Evolutionary conservation across 2,329 filamentous ascomycete species (phyloP).

Genomic region (Gremmenia infestans): DNA sequence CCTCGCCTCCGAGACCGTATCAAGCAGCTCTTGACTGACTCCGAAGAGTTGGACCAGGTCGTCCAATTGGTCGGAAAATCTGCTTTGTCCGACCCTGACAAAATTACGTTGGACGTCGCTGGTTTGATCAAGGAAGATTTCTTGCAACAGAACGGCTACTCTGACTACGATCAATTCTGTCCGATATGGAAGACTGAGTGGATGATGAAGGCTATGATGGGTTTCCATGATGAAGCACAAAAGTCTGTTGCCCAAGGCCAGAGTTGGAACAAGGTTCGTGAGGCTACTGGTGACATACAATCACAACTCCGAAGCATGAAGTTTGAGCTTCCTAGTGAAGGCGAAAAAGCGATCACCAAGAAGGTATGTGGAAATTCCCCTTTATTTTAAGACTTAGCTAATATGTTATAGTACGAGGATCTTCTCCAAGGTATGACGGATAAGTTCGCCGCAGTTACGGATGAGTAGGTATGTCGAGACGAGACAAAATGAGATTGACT

Average conservation of each 20-base stretch:
- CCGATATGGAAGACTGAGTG: conserved; percentile 99
- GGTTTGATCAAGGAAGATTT: conserved; percentile 96
- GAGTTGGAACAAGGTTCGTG: conserved; percentile 87
- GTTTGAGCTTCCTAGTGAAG: conserved; percentile 88
- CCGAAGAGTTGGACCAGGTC: conserved; percentile 96
- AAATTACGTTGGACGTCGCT: conserved; percentile 94
- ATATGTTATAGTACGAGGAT: conserved; percentile 69
- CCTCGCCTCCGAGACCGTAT: conserved; percentile 88
- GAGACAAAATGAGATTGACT: not conserved
- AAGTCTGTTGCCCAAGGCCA: conserved; percentile 91
- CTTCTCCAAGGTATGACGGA: conserved; percentile 90
- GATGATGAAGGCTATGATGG: conserved; percentile 99
- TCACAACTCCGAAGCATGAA: conserved; percentile 84
- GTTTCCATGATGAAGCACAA: conserved; percentile 94
- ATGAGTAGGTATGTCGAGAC: conserved; percentile 60
- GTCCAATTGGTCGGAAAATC: conserved; percentile 98
- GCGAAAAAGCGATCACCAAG: conserved; percentile 73
- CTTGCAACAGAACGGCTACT: conserved; percentile 98
- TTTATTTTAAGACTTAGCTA: conserved; percentile 7
- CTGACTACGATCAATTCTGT: conserved; percentile 98
- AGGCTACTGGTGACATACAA: conserved; percentile 84
- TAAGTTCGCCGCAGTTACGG: conserved; percentile 93
- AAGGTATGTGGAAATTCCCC: conserved; percentile 55
- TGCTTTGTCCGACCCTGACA: conserved; percentile 90
- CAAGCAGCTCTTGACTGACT: conserved; percentile 88